Base-by-base conservation (phyloP, 345 rosid genomes). In the Heritiera fomes region DNA sequence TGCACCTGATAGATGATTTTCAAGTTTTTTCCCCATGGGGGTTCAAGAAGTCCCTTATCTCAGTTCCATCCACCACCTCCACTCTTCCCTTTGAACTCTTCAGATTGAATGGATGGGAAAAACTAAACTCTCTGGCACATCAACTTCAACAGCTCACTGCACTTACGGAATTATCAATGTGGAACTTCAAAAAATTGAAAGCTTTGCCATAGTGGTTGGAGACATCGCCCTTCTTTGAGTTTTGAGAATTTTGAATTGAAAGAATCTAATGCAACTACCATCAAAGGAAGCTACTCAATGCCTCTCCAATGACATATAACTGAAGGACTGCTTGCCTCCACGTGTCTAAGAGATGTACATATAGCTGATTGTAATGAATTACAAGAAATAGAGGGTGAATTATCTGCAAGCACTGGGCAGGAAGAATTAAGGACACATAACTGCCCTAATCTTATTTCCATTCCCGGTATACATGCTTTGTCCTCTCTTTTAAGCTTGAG, bases 111-210 rank as follows among this genome's bases (percentile, higher is more conserved):
- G 74, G 74, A 46, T 45, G 74, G 74, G 38, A 23, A 43, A 70
- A 70, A 5, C 15, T 70, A 20, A 70, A 8, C 56, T 70, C 56
- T n/a, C 40, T 70, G 6, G 58, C 58, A 15, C 58, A n/a, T 41
- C 74, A 46, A n/a, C 58, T 70, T 45, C 74, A 70, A 45, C 74
- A 47, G 28, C 55, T 70, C 56, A 28, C 56, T 34, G 38, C 38
- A 34, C 38, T 1, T 34, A 34, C 38, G 32, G 2, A 9, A n/a
- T 49, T 70, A 28, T 0, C 2, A 3, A 46, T 70, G 0, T 0
- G 3, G 6, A 5, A 1, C 0, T 70, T 70, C 5, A 2, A 1
- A 1, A 49, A 9, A 53, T 2, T 53, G 5, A 14, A 49, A 82
- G 12, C 2, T 17, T 64, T 34, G 69, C 45, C 45, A 6, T 17